Evolutionary conservation across 2,329 filamentous ascomycete species (phyloP), one percentile per base, ranked within the genome.

Genomic region (Fusarium sp.): DNA sequence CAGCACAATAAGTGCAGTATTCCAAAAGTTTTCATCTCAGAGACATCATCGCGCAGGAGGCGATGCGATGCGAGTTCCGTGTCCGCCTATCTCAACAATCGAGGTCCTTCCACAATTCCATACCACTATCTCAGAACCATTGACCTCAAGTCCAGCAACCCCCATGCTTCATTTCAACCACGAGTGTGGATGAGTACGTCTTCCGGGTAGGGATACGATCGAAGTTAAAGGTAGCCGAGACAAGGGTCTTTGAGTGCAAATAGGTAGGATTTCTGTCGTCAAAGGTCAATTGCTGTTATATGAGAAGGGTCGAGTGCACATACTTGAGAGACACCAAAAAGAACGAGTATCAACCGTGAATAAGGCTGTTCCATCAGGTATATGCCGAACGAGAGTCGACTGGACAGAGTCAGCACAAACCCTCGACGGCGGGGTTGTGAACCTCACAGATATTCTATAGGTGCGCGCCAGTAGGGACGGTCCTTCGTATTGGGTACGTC

Each of bases 401-500:
- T 74, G 18, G 1, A 27, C 43, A 13, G 5, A 11, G 25, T 72
- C 11, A 72, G 43, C 18, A 34, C 23, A 32, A 54, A 10, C 6
- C 14, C 45, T 6, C 2, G 10, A 23, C 11, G 8, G 5, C 2
- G 3, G 4, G 4, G 13, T 4, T 14, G 4, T 13, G 6, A 45
- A 13, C n/a, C 70, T 52, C 35, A 76, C 73, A 52, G 54, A 64
- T 54, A 48, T 50, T 41, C 18, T 48, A 54, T 52, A 34, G n/a
- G 58, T 34, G 8, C 16, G 50, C 25, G 35, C 67, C n/a, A 30
- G 13, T 23, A 41, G 25, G 18, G 23, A 23, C 34, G 20, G 27
- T 62, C 66, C 58, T 76, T 57, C 27, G 32, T 45, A 41, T 54
- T 39, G 50, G 58, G 64, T 68, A 64, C 9, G 41, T 60, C 71